Conservation (phyloP, 495 filamentous ascomycete genomes). For the Xylaria telfairii region DNA sequence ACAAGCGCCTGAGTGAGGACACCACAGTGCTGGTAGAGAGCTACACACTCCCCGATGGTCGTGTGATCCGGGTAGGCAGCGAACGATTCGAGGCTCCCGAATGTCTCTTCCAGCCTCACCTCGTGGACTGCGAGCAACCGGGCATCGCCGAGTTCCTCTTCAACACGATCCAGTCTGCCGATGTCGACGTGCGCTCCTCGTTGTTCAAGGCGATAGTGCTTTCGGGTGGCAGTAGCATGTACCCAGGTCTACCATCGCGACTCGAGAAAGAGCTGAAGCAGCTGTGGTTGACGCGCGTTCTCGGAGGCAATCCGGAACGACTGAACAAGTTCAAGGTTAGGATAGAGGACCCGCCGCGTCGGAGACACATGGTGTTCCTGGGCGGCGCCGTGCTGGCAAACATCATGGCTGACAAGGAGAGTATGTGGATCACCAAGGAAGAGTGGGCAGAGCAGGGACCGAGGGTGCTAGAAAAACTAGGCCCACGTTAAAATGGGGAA, state of each 20-base stretch:
- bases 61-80: constrained; percentile 92
- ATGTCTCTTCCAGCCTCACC: constrained; percentile 97
- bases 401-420: constrained; percentile 97
- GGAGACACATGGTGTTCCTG: constrained; percentile 98
- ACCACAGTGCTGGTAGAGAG: constrained; percentile 97
- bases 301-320: constrained; percentile 88
- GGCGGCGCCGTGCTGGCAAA: constrained; percentile 97
- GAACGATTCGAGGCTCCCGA: constrained; percentile 98
- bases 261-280: constrained; percentile 99
- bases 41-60: constrained; percentile 95
- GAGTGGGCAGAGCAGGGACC: constrained; percentile 96
- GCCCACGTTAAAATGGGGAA: constrained; percentile 64
- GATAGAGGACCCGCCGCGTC: constrained; percentile 95
- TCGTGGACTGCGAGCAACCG: constrained; percentile 96
- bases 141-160: constrained; percentile 97
- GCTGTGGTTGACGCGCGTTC: constrained; percentile 91
- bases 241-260: constrained; percentile 90
- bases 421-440: constrained; percentile 97
- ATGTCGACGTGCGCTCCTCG: constrained; percentile 90
- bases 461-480: constrained; percentile 88
- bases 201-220: constrained; percentile 98
- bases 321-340: constrained; percentile 98
- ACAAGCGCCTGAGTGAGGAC: constrained; percentile 94
- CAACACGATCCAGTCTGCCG: constrained; percentile 96
- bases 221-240: constrained; percentile 97